Evolutionary conservation across 169 alveolate species (phyloP).

Genomic region (Blepharisma undulans): DNA sequence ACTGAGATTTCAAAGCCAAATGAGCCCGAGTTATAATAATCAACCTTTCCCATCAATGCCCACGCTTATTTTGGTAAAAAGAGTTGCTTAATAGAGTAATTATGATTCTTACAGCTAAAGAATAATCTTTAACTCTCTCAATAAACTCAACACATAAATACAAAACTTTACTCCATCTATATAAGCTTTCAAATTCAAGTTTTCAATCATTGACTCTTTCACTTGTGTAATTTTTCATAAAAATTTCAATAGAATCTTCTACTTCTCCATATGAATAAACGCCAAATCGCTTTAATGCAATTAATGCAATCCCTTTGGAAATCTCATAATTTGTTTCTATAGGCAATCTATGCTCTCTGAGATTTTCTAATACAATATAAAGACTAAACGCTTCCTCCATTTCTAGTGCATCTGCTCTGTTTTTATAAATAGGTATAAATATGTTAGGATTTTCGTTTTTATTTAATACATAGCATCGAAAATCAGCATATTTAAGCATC

Average conservation of each 20-base stretch:
- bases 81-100: neutral
- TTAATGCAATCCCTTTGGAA: neutral
- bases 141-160: neutral
- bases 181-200: neutral
- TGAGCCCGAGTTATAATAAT: neutral
- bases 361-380: neutral
- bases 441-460: neutral
- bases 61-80: constrained; percentile 6
- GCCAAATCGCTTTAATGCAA: neutral
- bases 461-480: neutral
- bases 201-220: neutral
- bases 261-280: neutral
- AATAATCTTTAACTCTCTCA: neutral
- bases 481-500: neutral
- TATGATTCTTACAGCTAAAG: neutral
- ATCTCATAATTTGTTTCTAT: neutral
- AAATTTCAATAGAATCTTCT: neutral
- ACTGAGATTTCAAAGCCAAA: neutral
- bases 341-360: neutral
- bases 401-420: neutral
- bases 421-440: neutral
- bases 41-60: constrained; percentile 35
- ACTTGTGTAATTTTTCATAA: neutral
- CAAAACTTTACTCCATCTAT: neutral
- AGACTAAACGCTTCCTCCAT: constrained; percentile 6